Evolutionary conservation across 805 yeast species (phyloP).

Genomic region (Naumovozyma baii): DNA sequence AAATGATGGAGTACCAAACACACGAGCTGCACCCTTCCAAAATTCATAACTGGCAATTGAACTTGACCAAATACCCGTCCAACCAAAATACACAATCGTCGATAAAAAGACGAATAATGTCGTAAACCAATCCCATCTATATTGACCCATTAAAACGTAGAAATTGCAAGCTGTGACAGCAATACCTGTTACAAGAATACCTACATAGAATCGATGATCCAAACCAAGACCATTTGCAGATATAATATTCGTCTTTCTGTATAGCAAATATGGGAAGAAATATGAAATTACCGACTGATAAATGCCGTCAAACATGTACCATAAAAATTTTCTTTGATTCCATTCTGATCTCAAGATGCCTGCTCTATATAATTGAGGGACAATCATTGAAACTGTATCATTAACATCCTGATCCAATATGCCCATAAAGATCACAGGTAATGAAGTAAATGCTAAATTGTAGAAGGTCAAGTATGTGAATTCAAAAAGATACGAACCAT

Average conservation of each 20-base stretch:
- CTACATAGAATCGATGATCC: slow-evolving; percentile 70
- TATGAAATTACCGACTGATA: slow-evolving; percentile 66
- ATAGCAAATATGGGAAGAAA: slow-evolving; percentile 61
- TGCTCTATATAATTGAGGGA: slow-evolving; percentile 63
- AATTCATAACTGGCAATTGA: slow-evolving; percentile 46
- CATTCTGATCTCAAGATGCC: slow-evolving; percentile 73
- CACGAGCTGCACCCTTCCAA: slow-evolving; percentile 57
- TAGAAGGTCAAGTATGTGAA: slow-evolving; percentile 73
- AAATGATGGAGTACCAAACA: slow-evolving; percentile 50
- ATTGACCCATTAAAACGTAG: slow-evolving; percentile 57
- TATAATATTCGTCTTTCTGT: slow-evolving; percentile 35
- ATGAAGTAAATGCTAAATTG: slow-evolving; percentile 73
- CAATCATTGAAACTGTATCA: slow-evolving; percentile 55
- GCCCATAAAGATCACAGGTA: slow-evolving; percentile 70
- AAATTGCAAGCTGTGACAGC: slow-evolving; percentile 58
- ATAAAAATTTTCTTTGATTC: slow-evolving; percentile 55
- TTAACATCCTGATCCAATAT: slow-evolving; percentile 74
- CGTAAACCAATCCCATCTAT: slow-evolving; percentile 77
- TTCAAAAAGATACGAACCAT: slow-evolving; percentile 73
- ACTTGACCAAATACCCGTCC: slow-evolving; percentile 80
- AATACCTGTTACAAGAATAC: slow-evolving; percentile 57
- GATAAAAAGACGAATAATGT: slow-evolving; percentile 47
- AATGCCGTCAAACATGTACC: slow-evolving; percentile 72
- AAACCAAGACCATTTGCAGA: slow-evolving; percentile 46
- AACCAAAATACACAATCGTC: slow-evolving; percentile 49